Percentiles rank a stretch among this genome's conserved stretches.
Conservation (phyloP, 2,329 filamentous ascomycete genomes). For the Leptographium flavum region DNA sequence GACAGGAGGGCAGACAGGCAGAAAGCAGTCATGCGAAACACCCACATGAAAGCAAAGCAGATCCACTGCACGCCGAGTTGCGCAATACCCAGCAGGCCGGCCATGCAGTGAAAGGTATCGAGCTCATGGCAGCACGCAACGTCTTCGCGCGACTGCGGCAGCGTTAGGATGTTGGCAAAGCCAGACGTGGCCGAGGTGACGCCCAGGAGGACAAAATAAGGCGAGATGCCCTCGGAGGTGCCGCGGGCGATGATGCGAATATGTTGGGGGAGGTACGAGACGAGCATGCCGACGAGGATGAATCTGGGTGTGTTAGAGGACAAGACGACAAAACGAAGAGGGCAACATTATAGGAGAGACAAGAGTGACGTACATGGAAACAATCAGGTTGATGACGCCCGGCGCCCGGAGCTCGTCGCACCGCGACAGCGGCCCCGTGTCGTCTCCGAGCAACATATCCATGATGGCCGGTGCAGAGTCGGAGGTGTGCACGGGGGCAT, state of each 20-base stretch:
- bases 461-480: no score
- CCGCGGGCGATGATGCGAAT: conserved; percentile 74
- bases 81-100: conserved; percentile 73
- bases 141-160: conserved; percentile 70
- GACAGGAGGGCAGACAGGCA: no score
- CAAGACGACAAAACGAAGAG: not conserved
- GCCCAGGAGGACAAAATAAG: conserved; percentile 89
- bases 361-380: conserved; percentile 43
- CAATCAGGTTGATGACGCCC: conserved; percentile 37
- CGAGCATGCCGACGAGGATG: conserved; percentile 73
- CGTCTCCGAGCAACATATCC: conserved; percentile 17
- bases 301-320: no score
- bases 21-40: no score
- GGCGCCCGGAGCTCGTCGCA: conserved; percentile 39
- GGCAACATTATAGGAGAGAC: no score
- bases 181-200: conserved; percentile 78
- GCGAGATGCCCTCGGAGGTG: conserved; percentile 87
- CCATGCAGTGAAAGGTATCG: conserved; percentile 67
- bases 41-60: conserved; percentile 84
- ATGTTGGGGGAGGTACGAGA: conserved; percentile 93
- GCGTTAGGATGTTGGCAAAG: conserved; percentile 82
- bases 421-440: conserved; percentile 16
- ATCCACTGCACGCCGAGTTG: conserved; percentile 88
- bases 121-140: conserved; percentile 77
- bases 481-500: no score